Evolutionary conservation across 441 rosid genomes (phyloP).

Genomic region (Biscutella auriculata): DNA sequence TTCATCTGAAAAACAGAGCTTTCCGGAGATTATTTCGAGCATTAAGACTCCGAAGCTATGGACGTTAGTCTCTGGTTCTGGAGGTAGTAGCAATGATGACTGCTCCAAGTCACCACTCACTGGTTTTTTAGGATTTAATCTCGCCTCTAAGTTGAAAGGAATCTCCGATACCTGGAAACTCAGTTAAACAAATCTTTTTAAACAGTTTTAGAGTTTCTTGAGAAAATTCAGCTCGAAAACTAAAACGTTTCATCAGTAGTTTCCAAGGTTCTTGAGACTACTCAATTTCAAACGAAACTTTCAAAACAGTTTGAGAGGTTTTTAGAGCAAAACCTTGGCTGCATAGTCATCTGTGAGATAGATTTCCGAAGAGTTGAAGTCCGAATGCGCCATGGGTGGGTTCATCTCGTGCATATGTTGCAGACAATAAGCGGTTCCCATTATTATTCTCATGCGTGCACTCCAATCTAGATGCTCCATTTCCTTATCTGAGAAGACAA

Average conservation of each 20-base stretch:
- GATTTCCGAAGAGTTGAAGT: slow-evolving; percentile 73
- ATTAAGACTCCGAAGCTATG: slow-evolving; percentile 58
- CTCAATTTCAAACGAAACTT: slow-evolving; percentile 33
- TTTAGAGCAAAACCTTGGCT: slow-evolving; percentile 62
- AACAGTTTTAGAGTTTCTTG: not conserved
- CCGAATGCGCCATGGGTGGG: slow-evolving; percentile 86
- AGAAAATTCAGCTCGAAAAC: slow-evolving; percentile 31
- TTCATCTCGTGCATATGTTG: slow-evolving; percentile 85
- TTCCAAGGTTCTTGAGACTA: slow-evolving; percentile 71
- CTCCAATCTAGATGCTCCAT: slow-evolving; percentile 77
- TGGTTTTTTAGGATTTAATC: slow-evolving; percentile 24
- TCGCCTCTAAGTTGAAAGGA: slow-evolving; percentile 22
- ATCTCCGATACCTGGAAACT: slow-evolving; percentile 49
- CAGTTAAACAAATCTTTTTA: not conserved
- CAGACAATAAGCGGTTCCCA: slow-evolving; percentile 79
- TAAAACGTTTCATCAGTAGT: slow-evolving; percentile 46
- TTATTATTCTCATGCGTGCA: slow-evolving; percentile 72
- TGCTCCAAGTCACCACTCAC: slow-evolving; percentile 37
- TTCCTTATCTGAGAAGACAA: slow-evolving; percentile 52
- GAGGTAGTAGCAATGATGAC: slow-evolving; percentile 36
- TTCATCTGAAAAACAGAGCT: slow-evolving; percentile 53
- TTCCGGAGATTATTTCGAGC: slow-evolving; percentile 78
- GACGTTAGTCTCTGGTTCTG: slow-evolving; percentile 55
- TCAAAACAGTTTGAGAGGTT: not conserved
- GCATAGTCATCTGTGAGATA: slow-evolving; percentile 91